Evolutionary conservation across 495 filamentous ascomycete genomes (phyloP).

Genomic region (Tirmania nivea): DNA sequence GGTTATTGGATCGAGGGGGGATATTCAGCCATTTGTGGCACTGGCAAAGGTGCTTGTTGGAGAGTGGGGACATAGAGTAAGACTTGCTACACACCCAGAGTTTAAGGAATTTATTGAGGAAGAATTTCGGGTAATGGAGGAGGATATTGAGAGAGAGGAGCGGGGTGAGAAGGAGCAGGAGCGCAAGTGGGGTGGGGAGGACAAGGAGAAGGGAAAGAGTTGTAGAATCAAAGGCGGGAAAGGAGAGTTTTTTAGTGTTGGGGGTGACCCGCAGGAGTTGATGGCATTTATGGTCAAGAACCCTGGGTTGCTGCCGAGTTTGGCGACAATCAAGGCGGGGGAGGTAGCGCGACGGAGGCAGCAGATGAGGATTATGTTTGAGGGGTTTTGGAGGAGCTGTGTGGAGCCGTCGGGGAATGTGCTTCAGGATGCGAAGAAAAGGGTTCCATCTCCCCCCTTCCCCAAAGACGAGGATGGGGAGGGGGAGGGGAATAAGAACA

Average conservation of each 20-base stretch:
- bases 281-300: slow-evolving; percentile 76
- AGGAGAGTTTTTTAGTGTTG: slow-evolving; percentile 46
- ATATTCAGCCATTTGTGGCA: slow-evolving; percentile 57
- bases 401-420: slow-evolving; percentile 28
- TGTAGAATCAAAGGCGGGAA: neutral
- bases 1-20: slow-evolving; percentile 55
- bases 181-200: slow-evolving; percentile 10
- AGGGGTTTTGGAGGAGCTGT: slow-evolving; percentile 40
- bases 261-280: slow-evolving; percentile 48
- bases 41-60: slow-evolving; percentile 47
- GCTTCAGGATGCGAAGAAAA: slow-evolving; percentile 3
- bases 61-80: slow-evolving; percentile 44
- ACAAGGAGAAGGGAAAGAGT: slow-evolving; percentile 32
- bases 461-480: slow-evolving; percentile 11
- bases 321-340: slow-evolving; percentile 41
- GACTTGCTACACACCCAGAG: slow-evolving; percentile 45
- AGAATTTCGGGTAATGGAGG: slow-evolving; percentile 10
- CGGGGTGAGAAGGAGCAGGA: neutral
- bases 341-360: slow-evolving; percentile 38
- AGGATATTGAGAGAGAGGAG: slow-evolving; percentile 33
- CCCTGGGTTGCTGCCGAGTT: slow-evolving; percentile 43
- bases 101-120: slow-evolving; percentile 40
- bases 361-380: slow-evolving; percentile 40
- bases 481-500: neutral
- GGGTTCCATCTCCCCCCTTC: neutral